phyloP scores from a whole-genome alignment of 2,329 filamentous ascomycete species.

The Scedosporium apiospermum region DNA sequence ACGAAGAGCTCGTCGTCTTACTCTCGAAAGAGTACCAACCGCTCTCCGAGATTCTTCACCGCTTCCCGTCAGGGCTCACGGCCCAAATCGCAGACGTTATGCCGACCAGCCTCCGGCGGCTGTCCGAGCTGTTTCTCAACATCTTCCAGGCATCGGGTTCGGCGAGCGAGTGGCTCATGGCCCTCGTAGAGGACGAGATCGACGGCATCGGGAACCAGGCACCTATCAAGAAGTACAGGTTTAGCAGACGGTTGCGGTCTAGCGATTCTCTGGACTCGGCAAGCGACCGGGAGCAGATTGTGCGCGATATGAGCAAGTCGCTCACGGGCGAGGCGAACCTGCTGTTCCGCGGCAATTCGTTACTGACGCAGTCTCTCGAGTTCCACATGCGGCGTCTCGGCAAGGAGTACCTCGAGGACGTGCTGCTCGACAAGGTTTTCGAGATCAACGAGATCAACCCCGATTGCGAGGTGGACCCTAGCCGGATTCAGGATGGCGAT shows the following conservation, averaged over 20 bases:
- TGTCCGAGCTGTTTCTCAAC: slow-evolving; percentile 81
- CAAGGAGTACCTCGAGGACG: slow-evolving; percentile 84
- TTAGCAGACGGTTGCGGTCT: slow-evolving; percentile 60
- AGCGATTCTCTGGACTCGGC: slow-evolving; percentile 56
- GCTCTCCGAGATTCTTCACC: slow-evolving; percentile 74
- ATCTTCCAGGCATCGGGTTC: slow-evolving; percentile 90
- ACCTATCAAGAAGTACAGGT: slow-evolving; percentile 62
- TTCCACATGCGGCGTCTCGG: slow-evolving; percentile 92
- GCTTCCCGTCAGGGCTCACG: slow-evolving; percentile 75
- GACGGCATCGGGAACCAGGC: slow-evolving; percentile 82
- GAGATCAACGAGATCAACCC: slow-evolving; percentile 87
- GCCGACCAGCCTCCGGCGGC: slow-evolving; percentile 64
- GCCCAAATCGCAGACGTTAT: slow-evolving; percentile 73
- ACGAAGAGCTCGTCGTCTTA: slow-evolving; percentile 85
- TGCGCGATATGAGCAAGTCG: slow-evolving; percentile 70
- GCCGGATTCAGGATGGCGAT: slow-evolving; percentile 54
- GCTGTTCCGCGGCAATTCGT: slow-evolving; percentile 87
- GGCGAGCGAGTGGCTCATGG: slow-evolving; percentile 82
- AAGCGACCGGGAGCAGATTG: slow-evolving; percentile 60
- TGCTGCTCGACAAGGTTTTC: slow-evolving; percentile 71
- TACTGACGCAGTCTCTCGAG: slow-evolving; percentile 88
- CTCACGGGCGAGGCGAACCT: slow-evolving; percentile 84
- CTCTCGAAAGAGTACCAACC: slow-evolving; percentile 77
- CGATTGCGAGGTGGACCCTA: slow-evolving; percentile 92
- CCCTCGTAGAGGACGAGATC: slow-evolving; percentile 92